Percentiles rank a stretch among this genome's conserved stretches.
Conservation (phyloP, 139 green algal genomes). For the Nannochloris sp. region DNA sequence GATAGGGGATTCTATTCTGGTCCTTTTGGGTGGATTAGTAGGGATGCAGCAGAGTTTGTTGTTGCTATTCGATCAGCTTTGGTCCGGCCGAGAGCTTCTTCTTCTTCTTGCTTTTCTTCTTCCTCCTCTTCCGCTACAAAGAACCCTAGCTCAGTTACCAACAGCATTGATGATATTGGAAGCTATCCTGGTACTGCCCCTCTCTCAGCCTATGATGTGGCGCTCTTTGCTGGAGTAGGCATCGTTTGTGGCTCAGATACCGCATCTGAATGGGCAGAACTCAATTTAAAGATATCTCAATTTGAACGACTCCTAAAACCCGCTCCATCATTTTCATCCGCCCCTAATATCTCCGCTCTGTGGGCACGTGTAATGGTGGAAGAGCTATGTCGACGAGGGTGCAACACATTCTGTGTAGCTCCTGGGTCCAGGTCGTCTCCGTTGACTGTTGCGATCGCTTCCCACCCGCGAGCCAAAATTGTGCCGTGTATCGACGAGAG, state of each 20-base stretch:
- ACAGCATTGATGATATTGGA: background rate
- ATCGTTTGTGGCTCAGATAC: slow-evolving; percentile 79
- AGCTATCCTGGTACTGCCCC: background rate
- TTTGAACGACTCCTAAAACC: slow-evolving; percentile 52
- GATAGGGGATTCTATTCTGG: slow-evolving; percentile 94
- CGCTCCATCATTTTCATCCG: slow-evolving; percentile 18
- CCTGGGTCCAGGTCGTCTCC: slow-evolving; percentile 89
- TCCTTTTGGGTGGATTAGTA: slow-evolving; percentile 89
- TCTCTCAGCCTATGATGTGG: slow-evolving; percentile 28
- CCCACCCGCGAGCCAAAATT: slow-evolving; percentile 66
- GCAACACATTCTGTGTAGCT: slow-evolving; percentile 85
- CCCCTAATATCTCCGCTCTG: slow-evolving; percentile 70
- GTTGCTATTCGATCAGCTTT: slow-evolving; percentile 96
- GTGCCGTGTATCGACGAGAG: slow-evolving; percentile 93
- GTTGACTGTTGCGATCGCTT: slow-evolving; percentile 72
- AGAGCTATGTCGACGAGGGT: slow-evolving; percentile 78
- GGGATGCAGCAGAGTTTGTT: slow-evolving; percentile 81
- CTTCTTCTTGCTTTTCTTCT: background rate
- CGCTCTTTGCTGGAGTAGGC: slow-evolving; percentile 90
- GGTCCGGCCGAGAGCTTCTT: slow-evolving; percentile 28
- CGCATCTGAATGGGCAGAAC: slow-evolving; percentile 84
- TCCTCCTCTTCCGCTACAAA: background rate
- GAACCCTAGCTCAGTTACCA: background rate
- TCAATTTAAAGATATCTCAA: slow-evolving; percentile 82
- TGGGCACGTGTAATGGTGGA: slow-evolving; percentile 73